A percentile compares a stretch with the other conserved stretches of the same genome.
Evolutionary conservation across 805 yeast genomes (phyloP).

Genomic region (Suhomyces xylopsoci): DNA sequence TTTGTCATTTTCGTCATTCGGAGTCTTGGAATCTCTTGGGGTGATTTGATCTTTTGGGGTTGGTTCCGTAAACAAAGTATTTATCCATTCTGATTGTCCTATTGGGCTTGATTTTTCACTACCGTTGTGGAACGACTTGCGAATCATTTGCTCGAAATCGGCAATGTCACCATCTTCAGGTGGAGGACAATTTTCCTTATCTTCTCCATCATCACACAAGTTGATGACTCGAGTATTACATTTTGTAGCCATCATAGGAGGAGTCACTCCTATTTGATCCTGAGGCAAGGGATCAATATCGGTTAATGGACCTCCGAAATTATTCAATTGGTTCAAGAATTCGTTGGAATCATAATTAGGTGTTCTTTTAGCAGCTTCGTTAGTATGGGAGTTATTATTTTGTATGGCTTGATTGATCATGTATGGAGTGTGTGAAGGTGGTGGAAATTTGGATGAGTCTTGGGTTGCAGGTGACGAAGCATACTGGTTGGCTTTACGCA

Average conservation of each 20-base stretch:
- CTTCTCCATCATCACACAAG: slow-evolving; percentile 39
- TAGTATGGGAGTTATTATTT: slow-evolving; percentile 11
- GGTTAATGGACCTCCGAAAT: slow-evolving; percentile 45
- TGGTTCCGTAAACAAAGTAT: slow-evolving; percentile 39
- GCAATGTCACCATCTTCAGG: slow-evolving; percentile 8
- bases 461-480: slow-evolving; percentile 28
- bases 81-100: slow-evolving; percentile 43
- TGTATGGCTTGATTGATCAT: slow-evolving; percentile 38
- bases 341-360: slow-evolving; percentile 39
- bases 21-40: slow-evolving; percentile 19
- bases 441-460: slow-evolving; percentile 29
- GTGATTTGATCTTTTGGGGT: slow-evolving; percentile 36
- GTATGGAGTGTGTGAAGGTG: slow-evolving; percentile 40
- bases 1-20: slow-evolving; percentile 15
- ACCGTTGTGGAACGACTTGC: slow-evolving; percentile 16
- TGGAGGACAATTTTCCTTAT: slow-evolving; percentile 27
- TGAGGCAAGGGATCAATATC: slow-evolving; percentile 45
- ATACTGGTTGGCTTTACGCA: slow-evolving; percentile 13
- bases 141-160: slow-evolving; percentile 25
- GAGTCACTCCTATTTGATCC: slow-evolving; percentile 34
- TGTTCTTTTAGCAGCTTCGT: slow-evolving; percentile 11
- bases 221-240: slow-evolving; percentile 53
- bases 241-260: slow-evolving; percentile 54
- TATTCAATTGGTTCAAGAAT: slow-evolving; percentile 37
- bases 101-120: slow-evolving; percentile 33